Conservation (phyloP, 139 green algal species). For the Coccomyxa sp. region DNA sequence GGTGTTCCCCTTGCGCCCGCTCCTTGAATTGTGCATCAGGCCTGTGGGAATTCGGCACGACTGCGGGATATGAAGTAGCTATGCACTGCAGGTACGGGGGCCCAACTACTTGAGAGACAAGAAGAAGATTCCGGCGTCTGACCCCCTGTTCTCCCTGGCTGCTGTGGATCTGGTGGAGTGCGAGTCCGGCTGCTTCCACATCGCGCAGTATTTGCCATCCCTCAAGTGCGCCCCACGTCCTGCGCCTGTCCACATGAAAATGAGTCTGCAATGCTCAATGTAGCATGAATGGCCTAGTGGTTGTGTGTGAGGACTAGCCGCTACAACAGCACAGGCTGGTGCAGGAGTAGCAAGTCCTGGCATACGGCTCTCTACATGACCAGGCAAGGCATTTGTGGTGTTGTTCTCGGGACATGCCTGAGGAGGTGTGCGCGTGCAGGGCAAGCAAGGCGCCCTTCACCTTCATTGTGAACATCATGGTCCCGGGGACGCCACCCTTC, state of each 20-base stretch:
- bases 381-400: neutral
- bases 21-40: no score
- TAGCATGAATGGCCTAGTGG: no score
- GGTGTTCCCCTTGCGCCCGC: no score
- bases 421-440: conserved; percentile 25
- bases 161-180: conserved; percentile 50
- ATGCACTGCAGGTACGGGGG: conserved; percentile 19
- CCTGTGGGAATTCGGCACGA: neutral
- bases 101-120: conserved; percentile 42
- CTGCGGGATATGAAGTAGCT: no score
- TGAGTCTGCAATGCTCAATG: no score
- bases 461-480: conserved; percentile 66
- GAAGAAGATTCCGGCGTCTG: conserved; percentile 49
- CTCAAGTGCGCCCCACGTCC: conserved; percentile 24
- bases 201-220: conserved; percentile 44
- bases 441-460: conserved; percentile 49
- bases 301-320: no score
- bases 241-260: conserved; percentile 6
- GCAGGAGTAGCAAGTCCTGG: no score
- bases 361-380: no score
- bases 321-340: no score
- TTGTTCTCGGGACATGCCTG: neutral
- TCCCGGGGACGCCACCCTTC: conserved; percentile 43
- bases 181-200: conserved; percentile 45
- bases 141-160: conserved; percentile 55